These are phyloP conservation scores for Boletus huronensis DNA, from an alignment of 768 basidiomycete genomes.

Conservation along the genomic window DNA sequence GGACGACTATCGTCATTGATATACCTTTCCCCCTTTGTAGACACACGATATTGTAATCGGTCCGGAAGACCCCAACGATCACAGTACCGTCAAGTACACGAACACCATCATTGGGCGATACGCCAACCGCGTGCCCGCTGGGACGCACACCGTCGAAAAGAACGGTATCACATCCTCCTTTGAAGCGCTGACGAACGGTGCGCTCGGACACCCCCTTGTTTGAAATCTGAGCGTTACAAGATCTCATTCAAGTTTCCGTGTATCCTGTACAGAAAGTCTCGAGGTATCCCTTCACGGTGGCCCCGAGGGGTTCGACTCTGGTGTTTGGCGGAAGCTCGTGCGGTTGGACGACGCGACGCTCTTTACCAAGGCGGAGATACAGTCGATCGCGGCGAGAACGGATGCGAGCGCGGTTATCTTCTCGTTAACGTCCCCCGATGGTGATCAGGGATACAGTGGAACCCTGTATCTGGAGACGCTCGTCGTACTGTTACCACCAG, in stretches of 20 bases:
- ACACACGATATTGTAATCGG: slow-evolving; percentile 77
- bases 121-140: slow-evolving; percentile 68
- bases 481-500: slow-evolving; percentile 44
- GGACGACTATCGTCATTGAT: background rate
- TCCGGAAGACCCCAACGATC: slow-evolving; percentile 59
- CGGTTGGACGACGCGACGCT: slow-evolving; percentile 41
- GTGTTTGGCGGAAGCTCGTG: slow-evolving; percentile 47
- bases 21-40: slow-evolving; percentile 29
- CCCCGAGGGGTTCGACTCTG: slow-evolving; percentile 58
- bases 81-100: slow-evolving; percentile 60
- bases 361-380: slow-evolving; percentile 54
- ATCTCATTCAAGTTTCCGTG: background rate
- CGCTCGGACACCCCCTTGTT: background rate
- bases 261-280: slow-evolving; percentile 37
- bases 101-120: slow-evolving; percentile 74
- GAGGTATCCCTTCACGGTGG: slow-evolving; percentile 73
- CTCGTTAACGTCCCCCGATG: slow-evolving; percentile 53
- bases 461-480: slow-evolving; percentile 57
- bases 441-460: slow-evolving; percentile 72
- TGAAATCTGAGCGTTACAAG: background rate
- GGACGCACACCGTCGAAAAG: slow-evolving; percentile 48
- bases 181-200: slow-evolving; percentile 39
- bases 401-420: slow-evolving; percentile 47
- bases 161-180: slow-evolving; percentile 49
- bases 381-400: slow-evolving; percentile 36